A percentile compares a stretch with the other conserved stretches of the same genome.
Evolutionary conservation across 2,329 filamentous ascomycete species (phyloP).

Genomic region (Atkinsonella hypoxylon): DNA sequence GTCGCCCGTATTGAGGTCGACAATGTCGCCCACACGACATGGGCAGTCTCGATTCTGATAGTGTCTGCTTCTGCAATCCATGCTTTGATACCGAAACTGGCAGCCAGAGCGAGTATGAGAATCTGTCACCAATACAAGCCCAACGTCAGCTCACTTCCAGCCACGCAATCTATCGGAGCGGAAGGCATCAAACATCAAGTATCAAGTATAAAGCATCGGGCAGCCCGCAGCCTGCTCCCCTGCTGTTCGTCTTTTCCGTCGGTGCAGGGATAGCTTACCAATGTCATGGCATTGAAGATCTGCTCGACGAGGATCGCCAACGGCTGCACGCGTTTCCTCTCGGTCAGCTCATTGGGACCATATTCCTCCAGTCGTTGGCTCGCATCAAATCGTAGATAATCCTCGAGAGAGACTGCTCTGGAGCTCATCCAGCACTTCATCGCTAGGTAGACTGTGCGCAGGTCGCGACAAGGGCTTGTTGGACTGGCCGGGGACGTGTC

Average conservation of each 20-base stretch:
- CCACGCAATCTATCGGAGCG: background rate
- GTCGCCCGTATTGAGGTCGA: constrained; percentile 35
- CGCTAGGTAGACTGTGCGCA: constrained; percentile 41
- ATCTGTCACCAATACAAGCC: constrained; percentile 22
- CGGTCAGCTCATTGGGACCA: constrained; percentile 46
- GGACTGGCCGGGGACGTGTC: constrained; percentile 22
- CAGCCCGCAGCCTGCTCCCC: too few species aligned
- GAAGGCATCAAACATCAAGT: background rate
- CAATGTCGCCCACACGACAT: constrained; percentile 42
- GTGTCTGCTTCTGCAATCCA: constrained; percentile 32
- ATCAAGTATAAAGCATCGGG: too few species aligned
- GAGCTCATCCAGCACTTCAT: constrained; percentile 39
- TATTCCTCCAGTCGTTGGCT: constrained; percentile 36
- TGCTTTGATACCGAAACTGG: constrained; percentile 35
- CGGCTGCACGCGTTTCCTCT: constrained; percentile 35
- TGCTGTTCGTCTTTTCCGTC: background rate
- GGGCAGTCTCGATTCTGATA: constrained; percentile 17
- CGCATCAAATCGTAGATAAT: constrained; percentile 37
- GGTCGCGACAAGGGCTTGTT: constrained; percentile 36
- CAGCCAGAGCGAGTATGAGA: constrained; percentile 48
- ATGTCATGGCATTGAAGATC: constrained; percentile 45
- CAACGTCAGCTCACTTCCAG: background rate
- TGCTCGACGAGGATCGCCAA: constrained; percentile 46
- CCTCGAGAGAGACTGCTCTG: constrained; percentile 40
- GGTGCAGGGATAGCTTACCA: constrained; percentile 19